These are phyloP conservation scores for Manihot esculenta DNA, from an alignment of 441 rosid genomes.

Conservation along the genomic window DNA sequence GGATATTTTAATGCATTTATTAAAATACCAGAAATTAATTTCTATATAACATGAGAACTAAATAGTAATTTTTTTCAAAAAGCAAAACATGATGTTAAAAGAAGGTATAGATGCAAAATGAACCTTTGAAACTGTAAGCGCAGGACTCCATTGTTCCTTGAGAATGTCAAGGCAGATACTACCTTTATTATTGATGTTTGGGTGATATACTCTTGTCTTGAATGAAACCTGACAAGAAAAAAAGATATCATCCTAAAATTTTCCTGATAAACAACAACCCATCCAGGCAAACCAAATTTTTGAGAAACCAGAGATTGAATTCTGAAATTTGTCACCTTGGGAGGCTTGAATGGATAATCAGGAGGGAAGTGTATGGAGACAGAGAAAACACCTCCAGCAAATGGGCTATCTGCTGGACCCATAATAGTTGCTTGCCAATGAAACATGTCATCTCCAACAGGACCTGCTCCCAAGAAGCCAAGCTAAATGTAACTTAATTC, in stretches of 20 bases:
- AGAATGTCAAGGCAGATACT: constrained; percentile 51
- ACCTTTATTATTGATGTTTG: constrained; percentile 43
- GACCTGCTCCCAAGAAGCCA: no score
- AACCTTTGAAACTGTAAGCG: constrained; percentile 42
- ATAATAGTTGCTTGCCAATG: constrained; percentile 43
- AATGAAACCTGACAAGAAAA: constrained; percentile 28
- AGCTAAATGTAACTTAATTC: not conserved
- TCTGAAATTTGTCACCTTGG: constrained; percentile 27
- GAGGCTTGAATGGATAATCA: constrained; percentile 42
- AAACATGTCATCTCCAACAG: constrained; percentile 31
- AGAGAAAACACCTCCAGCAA: constrained; percentile 33
- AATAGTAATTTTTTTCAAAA: no score
- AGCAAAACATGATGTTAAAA: no score
- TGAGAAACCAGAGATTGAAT: not conserved
- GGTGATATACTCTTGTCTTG: constrained; percentile 42
- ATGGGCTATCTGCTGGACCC: constrained; percentile 40
- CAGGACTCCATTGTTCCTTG: constrained; percentile 50
- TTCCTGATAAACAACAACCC: not conserved
- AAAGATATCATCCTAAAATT: not conserved
- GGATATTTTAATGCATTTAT: no score
- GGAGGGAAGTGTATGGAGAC: constrained; percentile 34
- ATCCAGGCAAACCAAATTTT: not conserved
- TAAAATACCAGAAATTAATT: no score
- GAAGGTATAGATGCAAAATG: not conserved
- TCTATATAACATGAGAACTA: no score